Base-by-base conservation (phyloP, 2,329 filamentous ascomycete species). In the Aureobasidium leucospermi region DNA sequence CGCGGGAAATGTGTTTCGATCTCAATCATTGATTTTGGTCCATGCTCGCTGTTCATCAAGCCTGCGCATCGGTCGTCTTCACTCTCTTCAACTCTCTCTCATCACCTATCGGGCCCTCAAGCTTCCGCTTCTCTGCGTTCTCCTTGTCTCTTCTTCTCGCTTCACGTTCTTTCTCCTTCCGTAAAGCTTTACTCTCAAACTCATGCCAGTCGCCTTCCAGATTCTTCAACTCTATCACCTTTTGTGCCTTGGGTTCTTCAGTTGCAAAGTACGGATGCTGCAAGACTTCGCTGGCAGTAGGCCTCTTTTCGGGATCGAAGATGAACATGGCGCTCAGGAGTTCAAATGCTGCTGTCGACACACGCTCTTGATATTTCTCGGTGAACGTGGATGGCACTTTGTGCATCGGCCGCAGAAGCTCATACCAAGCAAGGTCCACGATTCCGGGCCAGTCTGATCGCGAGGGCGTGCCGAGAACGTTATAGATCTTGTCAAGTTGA, bases 141-240 rank as follows among this genome's bases (percentile, higher is more conserved):
- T 75, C 75, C 65, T 69, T 70, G 56, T 68, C 71, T 56, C 69
- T 74, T 47, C 76, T 74, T 57, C 81, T 73, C 16, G 77, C 78
- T 67, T 85, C 83, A 63, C 81, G 79, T 62, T 94, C 90, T 66
- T 91, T 93, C 72, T 96, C 92, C 66, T 94, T 94, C 34, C 94
- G 82, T 29, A 96, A 79, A 15, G 91, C 92, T 76, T 99, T 99
- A 59, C 90, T 96, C 76, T 99, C 94, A 68, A 97, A 96, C 71
- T 99, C 94, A 70, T 99, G 94, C 94, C 94, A 99, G 67, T 99
- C 94, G 23, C 94, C 94, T 67, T 94, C 85, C 32, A 99, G 81
- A 51, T 86, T 79, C 61, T 87, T 85, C 52, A 99, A 81, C 85
- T 96, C 92, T 64, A 86, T 78, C 42, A 91, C 89, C 69, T 95